A percentile compares a stretch with the other conserved stretches of the same genome.
Conservation (phyloP, 2,329 filamentous ascomycete genomes). For the Parascedosporium putredinis region DNA sequence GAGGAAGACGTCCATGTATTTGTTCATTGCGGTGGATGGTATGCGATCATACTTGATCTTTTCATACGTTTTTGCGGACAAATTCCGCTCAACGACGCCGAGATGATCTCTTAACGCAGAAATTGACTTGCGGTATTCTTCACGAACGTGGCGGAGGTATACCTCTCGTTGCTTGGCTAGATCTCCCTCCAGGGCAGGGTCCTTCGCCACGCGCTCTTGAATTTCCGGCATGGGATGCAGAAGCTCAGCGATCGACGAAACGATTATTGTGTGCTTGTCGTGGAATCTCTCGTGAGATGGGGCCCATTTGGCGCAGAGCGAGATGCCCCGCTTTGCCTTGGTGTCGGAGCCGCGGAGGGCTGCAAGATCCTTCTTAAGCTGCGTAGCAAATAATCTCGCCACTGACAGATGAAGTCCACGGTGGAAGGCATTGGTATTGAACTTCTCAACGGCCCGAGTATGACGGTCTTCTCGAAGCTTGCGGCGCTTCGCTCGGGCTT, state of each 20-base stretch:
- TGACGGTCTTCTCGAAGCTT: constrained; percentile 29
- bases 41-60: constrained; percentile 47
- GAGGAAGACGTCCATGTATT: constrained; percentile 37
- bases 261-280: constrained; percentile 47
- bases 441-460: constrained; percentile 25
- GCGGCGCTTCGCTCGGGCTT: constrained; percentile 14
- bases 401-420: constrained; percentile 40
- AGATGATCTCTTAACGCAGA: constrained; percentile 43
- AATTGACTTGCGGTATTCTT: constrained; percentile 39
- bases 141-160: constrained; percentile 43
- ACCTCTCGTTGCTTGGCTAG: constrained; percentile 26
- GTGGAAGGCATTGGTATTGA: constrained; percentile 35
- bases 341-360: constrained; percentile 28
- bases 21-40: constrained; percentile 46
- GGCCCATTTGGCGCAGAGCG: constrained; percentile 51
- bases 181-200: constrained; percentile 14
- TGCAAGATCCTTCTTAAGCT: constrained; percentile 36
- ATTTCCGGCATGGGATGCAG: constrained; percentile 28
- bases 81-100: constrained; percentile 40
- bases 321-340: constrained; percentile 33
- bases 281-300: constrained; percentile 44
- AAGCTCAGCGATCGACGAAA: constrained; percentile 46
- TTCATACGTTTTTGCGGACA: constrained; percentile 32
- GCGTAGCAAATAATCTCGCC: constrained; percentile 44
- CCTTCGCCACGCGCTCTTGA: constrained; percentile 21